A percentile compares a stretch with the other conserved stretches of the same genome.
Conservation (phyloP, 441 rosid species). For the Gossypium schwendimanii region DNA sequence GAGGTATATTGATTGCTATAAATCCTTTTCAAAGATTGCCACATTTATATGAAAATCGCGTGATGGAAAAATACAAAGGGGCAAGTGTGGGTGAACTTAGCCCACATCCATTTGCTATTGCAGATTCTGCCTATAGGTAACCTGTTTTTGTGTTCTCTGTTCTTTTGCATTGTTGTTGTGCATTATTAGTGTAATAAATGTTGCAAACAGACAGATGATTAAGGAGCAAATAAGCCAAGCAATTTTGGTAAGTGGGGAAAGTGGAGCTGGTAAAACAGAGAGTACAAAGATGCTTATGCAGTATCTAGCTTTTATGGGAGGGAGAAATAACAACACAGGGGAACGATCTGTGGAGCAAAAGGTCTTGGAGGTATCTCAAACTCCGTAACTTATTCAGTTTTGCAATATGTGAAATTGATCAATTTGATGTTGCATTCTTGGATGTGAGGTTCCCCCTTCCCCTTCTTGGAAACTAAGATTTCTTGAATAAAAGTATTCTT, state of each 20-base stretch:
- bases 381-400: conserved; percentile 4
- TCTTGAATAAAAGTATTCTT: background rate
- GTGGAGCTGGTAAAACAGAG: conserved; percentile 83
- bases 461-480: conserved; percentile 15
- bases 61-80: conserved; percentile 57
- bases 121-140: conserved; percentile 73
- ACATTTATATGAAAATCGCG: conserved; percentile 47
- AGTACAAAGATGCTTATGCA: conserved; percentile 74
- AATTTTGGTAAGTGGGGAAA: conserved; percentile 74
- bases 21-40: conserved; percentile 66
- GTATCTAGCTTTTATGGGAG: conserved; percentile 73
- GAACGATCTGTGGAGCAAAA: conserved; percentile 70
- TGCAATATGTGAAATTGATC: conserved; percentile 7
- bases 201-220: conserved; percentile 54
- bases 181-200: conserved; percentile 13
- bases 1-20: conserved; percentile 68
- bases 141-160: conserved; percentile 9
- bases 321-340: conserved; percentile 39
- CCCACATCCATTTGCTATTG: conserved; percentile 79
- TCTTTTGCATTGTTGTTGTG: conserved; percentile 9
- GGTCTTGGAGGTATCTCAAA: conserved; percentile 55
- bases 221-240: conserved; percentile 63
- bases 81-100: conserved; percentile 54
- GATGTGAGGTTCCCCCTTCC: conserved; percentile 5
- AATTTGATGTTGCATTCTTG: conserved; percentile 9